Evolutionary conservation across 768 basidiomycete species (phyloP).

Genomic region (Lactarius trivialis): DNA sequence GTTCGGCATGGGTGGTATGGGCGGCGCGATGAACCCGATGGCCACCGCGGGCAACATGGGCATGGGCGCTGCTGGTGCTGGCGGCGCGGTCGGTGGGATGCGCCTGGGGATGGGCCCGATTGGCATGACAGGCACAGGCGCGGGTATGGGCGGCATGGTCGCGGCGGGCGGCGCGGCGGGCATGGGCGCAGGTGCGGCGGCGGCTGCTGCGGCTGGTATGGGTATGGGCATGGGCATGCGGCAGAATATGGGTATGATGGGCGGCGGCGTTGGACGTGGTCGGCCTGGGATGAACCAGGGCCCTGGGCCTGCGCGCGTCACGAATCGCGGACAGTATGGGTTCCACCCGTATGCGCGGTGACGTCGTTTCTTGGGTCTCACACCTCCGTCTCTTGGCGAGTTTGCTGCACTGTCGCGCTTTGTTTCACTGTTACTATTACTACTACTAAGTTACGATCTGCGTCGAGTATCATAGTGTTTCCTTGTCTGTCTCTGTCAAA

Average conservation of each 20-base stretch:
- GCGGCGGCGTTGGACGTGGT: constrained; percentile 55
- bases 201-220: constrained; percentile 23
- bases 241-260: constrained; percentile 25
- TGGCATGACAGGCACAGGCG: constrained; percentile 11
- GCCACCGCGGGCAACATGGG: constrained; percentile 34
- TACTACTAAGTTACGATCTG: background rate
- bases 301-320: constrained; percentile 44
- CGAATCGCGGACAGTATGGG: constrained; percentile 68
- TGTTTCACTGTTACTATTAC: background rate
- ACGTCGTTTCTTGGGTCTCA: background rate
- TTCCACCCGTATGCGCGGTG: constrained; percentile 82
- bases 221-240: constrained; percentile 32
- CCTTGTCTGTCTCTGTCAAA: background rate
- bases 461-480: background rate
- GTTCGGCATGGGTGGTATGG: constrained; percentile 29
- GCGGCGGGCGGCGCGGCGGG: constrained; percentile 30
- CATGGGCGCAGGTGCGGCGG: background rate
- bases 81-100: constrained; percentile 23
- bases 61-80: constrained; percentile 27
- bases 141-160: constrained; percentile 22
- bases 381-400: background rate
- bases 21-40: constrained; percentile 41
- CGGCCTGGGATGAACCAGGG: constrained; percentile 47
- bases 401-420: background rate
- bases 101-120: constrained; percentile 29